Base-by-base conservation (phyloP, 2,329 filamentous ascomycete genomes). In the Emmonsia crescens region DNA sequence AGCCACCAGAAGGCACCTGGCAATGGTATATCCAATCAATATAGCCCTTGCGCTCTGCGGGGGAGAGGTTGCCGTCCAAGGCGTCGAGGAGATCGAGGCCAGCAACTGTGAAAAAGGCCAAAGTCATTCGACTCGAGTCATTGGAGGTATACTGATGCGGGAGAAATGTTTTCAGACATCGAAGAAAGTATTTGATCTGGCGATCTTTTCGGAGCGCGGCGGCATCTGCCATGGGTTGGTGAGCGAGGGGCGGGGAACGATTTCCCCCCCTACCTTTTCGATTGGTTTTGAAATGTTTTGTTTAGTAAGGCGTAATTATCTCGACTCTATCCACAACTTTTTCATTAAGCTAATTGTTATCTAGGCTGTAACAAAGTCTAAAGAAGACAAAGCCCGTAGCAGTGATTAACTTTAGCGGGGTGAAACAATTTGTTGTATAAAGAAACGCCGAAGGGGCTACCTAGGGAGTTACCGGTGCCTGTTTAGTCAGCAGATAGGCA, bases 151-250 rank as follows among this genome's bases (percentile, higher is more conserved):
- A 99, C 65, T 85, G 82, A 54, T 86, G 82, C 0, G 94, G 94
- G 6, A 99, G 85, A 64, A 88, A 83, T 29, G 87, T 88, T 72
- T 88, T 88, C 66, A 94, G 83, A 73, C 93, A 96, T 72, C 92
- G 87, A 66, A 91, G 84, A 87, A 92, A 99, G 82, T 96, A 99
- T 72, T 88, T 90, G 72, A 94, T 80, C 74, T 99, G 94, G 62
- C 81, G 83, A 56, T 83, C 79, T 62, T 80, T 84, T 71, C 71
- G 71, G 64, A 77, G 73, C 24, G 61, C 60, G 21, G 64, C 54
- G n/a, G 68, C 14, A 31, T 60, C 29, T 24, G 36, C 27, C 58
- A 49, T 59, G 48, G 27, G 8, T 2, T 31, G 16, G 29, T 5
- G 16, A 10, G 29, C 2, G 48, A 6, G 14, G 27, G 12, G n/a